A percentile compares a stretch with the other conserved stretches of the same genome.
phyloP scores from a whole-genome alignment of 345 rosid species.

The Hirschfeldia incana region DNA sequence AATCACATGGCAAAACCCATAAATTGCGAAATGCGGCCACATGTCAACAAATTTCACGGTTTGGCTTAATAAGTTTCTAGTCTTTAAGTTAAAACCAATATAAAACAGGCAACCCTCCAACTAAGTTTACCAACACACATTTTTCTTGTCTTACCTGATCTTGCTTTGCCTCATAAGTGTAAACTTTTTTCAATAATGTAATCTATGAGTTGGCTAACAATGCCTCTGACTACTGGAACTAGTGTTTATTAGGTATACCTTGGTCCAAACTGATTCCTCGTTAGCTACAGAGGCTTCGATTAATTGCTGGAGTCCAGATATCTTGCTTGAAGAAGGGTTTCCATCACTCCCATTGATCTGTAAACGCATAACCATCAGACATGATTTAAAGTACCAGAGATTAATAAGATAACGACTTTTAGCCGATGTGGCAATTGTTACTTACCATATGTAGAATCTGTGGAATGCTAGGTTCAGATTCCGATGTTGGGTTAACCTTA shows the following conservation, averaged over 20 bases:
- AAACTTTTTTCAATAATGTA: background rate
- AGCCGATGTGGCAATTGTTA: constrained; percentile 28
- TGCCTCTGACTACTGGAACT: constrained; percentile 9
- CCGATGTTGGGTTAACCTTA: constrained; percentile 55
- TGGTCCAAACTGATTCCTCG: constrained; percentile 75
- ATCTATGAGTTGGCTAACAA: background rate
- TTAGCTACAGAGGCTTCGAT: constrained; percentile 72
- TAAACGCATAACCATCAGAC: constrained; percentile 19
- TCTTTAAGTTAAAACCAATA: background rate
- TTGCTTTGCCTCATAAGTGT: background rate
- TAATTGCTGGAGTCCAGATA: constrained; percentile 78
- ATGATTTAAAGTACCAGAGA: constrained; percentile 17
- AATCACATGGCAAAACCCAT: constrained; percentile 8
- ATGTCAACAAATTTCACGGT: background rate
- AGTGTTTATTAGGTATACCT: constrained; percentile 49
- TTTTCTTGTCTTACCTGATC: background rate
- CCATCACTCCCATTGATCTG: constrained; percentile 78
- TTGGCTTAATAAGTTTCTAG: constrained; percentile 7
- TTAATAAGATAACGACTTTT: background rate
- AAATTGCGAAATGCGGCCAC: background rate
- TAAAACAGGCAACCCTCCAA: constrained; percentile 2
- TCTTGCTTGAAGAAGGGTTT: constrained; percentile 58
- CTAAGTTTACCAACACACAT: constrained; percentile 10
- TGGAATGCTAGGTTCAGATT: constrained; percentile 88
- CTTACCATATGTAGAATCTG: constrained; percentile 92